Conservation (phyloP, 2,329 filamentous ascomycete genomes). For the Fusarium sp. region DNA sequence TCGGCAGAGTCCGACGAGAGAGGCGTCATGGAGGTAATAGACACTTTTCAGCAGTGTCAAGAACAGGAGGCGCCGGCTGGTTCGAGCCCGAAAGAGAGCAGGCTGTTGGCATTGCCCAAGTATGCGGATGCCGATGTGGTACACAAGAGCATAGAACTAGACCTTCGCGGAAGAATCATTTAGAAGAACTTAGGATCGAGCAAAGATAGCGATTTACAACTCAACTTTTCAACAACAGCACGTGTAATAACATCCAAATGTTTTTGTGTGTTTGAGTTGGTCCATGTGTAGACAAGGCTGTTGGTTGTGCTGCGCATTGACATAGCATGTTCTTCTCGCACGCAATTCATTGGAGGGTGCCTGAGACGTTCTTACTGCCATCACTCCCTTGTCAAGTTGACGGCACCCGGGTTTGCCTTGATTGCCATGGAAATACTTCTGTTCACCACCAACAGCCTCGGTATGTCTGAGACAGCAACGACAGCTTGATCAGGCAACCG, state of each 20-base stretch:
- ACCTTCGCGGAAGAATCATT: neutral
- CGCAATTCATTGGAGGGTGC: neutral
- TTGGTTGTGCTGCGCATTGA: neutral
- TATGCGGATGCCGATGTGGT: neutral
- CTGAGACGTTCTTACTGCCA: neutral
- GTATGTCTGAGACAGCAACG: neutral
- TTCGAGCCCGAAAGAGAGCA: neutral
- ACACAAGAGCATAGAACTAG: neutral
- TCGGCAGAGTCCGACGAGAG: neutral
- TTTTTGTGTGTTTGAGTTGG: neutral
- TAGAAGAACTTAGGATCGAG: neutral
- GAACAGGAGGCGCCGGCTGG: neutral
- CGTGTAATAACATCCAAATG: neutral
- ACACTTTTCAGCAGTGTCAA: neutral
- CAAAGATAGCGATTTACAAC: neutral
- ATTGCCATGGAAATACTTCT: neutral
- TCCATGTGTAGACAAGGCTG: neutral
- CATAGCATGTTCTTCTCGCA: accelerated
- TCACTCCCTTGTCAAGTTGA: neutral
- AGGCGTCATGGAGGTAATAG: slow-evolving; percentile 1
- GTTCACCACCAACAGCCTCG: neutral
- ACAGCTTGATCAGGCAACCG: neutral
- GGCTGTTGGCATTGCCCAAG: neutral
- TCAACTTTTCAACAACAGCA: neutral
- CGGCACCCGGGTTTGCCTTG: neutral